Conservation (phyloP, 371 early-diverging fungal species). For the Dentiscutata heterogama region DNA sequence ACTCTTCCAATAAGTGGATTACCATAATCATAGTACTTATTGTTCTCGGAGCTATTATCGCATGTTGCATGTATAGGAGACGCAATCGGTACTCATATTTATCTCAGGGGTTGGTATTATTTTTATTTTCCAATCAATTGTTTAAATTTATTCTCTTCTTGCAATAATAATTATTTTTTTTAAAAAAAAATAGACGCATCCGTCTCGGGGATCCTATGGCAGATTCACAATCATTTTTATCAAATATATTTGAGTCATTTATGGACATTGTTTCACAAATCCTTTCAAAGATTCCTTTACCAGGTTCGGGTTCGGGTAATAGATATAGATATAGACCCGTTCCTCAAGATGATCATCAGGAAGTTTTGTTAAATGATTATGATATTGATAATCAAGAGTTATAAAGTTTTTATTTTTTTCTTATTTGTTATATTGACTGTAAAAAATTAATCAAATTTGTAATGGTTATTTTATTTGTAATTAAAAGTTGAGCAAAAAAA, state of each 20-base stretch:
- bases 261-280: conserved; percentile 22
- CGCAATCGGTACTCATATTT: not conserved
- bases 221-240: not conserved
- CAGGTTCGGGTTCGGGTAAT: not conserved
- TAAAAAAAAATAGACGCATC: conserved; percentile 20
- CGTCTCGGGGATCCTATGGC: conserved; percentile 27
- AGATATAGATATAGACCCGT: conserved; percentile 24
- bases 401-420: not conserved
- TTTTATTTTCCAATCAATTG: no score
- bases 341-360: conserved; percentile 13
- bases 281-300: conserved; percentile 3
- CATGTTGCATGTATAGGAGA: not conserved
- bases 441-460: no score
- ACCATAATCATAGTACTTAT: not conserved
- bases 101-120: conserved; percentile 3
- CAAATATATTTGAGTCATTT: not conserved
- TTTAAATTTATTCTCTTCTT: not conserved
- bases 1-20: not conserved
- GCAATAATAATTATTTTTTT: not conserved
- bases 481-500: no score
- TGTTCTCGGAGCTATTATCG: not conserved
- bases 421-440: no score
- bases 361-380: conserved; percentile 36
- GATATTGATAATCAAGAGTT: conserved; percentile 16
- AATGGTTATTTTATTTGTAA: no score